These are phyloP conservation scores for Magnusiomyces tetraspermus DNA, from an alignment of 1,139 yeast genomes.

Conservation along the genomic window DNA sequence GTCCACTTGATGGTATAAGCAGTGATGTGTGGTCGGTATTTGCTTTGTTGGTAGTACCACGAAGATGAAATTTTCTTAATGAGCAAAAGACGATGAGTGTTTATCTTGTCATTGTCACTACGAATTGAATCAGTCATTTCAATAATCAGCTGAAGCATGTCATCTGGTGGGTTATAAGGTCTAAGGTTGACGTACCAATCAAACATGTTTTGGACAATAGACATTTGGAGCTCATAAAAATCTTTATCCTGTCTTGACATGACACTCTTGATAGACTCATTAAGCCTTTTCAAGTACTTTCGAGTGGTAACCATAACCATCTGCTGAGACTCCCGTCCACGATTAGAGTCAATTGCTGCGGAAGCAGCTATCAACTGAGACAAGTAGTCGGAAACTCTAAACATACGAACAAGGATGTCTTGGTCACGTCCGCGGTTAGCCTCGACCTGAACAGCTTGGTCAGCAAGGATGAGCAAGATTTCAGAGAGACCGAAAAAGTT, in stretches of 20 bases:
- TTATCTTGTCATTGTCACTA: conserved; percentile 35
- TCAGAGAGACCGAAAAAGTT: conserved; percentile 25
- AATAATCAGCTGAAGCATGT: conserved; percentile 23
- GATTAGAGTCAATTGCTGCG: conserved; percentile 24
- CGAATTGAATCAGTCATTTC: conserved; percentile 26
- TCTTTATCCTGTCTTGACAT: conserved; percentile 19
- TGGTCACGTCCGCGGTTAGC: conserved; percentile 19
- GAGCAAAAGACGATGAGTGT: conserved; percentile 49
- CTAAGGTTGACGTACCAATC: conserved; percentile 20
- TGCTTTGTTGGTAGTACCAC: conserved; percentile 36
- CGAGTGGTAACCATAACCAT: conserved; percentile 17
- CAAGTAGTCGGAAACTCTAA: conserved; percentile 23
- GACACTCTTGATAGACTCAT: conserved; percentile 21
- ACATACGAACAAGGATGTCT: conserved; percentile 19
- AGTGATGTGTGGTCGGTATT: conserved; percentile 40
- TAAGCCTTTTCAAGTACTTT: conserved; percentile 19
- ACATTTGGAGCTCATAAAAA: conserved; percentile 20
- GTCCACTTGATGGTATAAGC: conserved; percentile 53
- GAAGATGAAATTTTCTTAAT: conserved; percentile 50
- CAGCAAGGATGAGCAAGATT: conserved; percentile 19
- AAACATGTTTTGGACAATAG: conserved; percentile 19
- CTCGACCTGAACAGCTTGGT: conserved; percentile 18
- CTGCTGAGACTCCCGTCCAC: conserved; percentile 23
- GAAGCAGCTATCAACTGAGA: conserved; percentile 25
- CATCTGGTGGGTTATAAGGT: conserved; percentile 23